These are phyloP conservation scores for Wickerhamiella australiensis DNA, from an alignment of 805 yeast species.

Conservation along the genomic window DNA sequence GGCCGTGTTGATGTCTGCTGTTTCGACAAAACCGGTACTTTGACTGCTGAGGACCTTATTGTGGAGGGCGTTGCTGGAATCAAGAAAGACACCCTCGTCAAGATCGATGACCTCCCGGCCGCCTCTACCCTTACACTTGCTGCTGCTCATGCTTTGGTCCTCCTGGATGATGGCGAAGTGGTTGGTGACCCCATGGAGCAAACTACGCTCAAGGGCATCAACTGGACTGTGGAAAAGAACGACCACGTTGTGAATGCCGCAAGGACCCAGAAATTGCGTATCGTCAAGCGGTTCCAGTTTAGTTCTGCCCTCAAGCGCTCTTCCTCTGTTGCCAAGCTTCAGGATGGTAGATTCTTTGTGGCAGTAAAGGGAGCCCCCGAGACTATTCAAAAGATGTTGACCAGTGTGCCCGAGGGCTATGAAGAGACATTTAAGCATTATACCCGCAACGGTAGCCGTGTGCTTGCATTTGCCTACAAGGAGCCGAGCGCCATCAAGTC, in stretches of 20 bases:
- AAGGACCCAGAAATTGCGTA: constrained; percentile 41
- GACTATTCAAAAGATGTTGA: constrained; percentile 69
- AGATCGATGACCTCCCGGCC: constrained; percentile 51
- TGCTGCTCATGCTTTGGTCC: constrained; percentile 91
- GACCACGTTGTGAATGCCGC: constrained; percentile 50
- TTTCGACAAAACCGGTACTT: constrained; percentile 95
- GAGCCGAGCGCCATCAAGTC: constrained; percentile 36
- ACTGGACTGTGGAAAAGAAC: constrained; percentile 71
- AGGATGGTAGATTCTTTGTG: constrained; percentile 47
- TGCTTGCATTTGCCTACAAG: constrained; percentile 87
- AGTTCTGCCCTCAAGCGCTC: constrained; percentile 94
- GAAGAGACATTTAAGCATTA: constrained; percentile 79
- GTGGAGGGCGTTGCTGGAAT: constrained; percentile 95
- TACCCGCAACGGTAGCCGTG: constrained; percentile 94
- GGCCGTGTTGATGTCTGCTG: constrained; percentile 98
- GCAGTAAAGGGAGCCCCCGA: constrained; percentile 98
- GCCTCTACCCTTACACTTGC: constrained; percentile 67
- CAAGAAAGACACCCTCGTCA: constrained; percentile 40
- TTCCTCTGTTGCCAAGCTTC: constrained; percentile 59
- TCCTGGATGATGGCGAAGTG: constrained; percentile 88
- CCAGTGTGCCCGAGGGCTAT: constrained; percentile 59
- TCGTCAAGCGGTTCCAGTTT: constrained; percentile 90
- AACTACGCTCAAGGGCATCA: constrained; percentile 78
- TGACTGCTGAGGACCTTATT: constrained; percentile 91
- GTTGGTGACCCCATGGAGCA: constrained; percentile 99